A percentile compares a stretch with the other conserved stretches of the same genome.
phyloP scores from a whole-genome alignment of 176 grass and related monocot species.

The Lolium multiflorum region DNA sequence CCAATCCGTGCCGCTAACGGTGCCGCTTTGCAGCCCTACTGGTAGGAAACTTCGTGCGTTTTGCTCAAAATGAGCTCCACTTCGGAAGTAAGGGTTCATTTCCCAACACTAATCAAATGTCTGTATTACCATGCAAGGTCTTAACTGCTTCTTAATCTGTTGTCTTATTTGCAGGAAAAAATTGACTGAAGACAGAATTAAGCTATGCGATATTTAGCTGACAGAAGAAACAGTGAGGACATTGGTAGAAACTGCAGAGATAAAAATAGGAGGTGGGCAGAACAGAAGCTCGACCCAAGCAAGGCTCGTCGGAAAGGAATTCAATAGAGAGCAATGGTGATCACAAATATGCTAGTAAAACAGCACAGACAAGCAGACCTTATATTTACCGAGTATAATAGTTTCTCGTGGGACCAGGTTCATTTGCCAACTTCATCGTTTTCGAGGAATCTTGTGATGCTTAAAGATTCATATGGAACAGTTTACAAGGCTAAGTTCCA shows the following conservation, averaged over 20 bases:
- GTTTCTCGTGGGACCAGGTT: slow-evolving; percentile 83
- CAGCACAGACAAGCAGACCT: slow-evolving; percentile 15
- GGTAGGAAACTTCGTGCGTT: no score
- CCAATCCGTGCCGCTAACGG: no score
- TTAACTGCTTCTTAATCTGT: slow-evolving; percentile 20
- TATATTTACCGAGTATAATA: slow-evolving; percentile 35
- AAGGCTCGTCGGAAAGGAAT: slow-evolving; percentile 27
- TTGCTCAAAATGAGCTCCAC: no score
- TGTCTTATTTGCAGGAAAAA: slow-evolving; percentile 34
- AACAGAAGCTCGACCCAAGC: slow-evolving; percentile 37
- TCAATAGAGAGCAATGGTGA: background rate
- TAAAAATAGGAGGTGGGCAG: slow-evolving; percentile 33
- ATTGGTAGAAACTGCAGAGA: slow-evolving; percentile 27
- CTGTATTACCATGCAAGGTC: background rate
- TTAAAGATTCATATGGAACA: slow-evolving; percentile 65
- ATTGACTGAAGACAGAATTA: slow-evolving; percentile 57
- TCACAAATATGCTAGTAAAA: slow-evolving; percentile 36
- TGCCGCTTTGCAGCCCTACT: no score
- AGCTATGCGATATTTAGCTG: slow-evolving; percentile 49
- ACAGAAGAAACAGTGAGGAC: slow-evolving; percentile 39
- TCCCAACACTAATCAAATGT: background rate
- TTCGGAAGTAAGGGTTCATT: no score
- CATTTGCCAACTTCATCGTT: slow-evolving; percentile 44
- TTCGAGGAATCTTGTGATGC: slow-evolving; percentile 45
- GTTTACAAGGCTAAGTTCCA: slow-evolving; percentile 84